Conservation (phyloP, 768 basidiomycete species). For the Calocera cornea region DNA sequence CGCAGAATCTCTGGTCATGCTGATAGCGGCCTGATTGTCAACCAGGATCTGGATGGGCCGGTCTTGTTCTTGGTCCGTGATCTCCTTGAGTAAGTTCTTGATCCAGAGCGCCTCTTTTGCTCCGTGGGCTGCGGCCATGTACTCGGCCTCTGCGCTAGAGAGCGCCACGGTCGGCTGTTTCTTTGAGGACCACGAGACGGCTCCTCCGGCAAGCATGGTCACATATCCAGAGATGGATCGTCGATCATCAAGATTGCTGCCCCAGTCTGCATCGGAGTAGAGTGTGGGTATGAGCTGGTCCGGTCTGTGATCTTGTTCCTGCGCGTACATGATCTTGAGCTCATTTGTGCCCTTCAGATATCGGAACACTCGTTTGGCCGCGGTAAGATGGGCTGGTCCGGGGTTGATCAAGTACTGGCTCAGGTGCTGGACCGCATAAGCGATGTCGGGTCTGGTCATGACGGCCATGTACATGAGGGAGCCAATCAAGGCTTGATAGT, state of each 20-base stretch:
- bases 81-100: slow-evolving; percentile 9
- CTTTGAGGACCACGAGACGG: slow-evolving; percentile 8
- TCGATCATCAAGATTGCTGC: neutral
- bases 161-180: slow-evolving; percentile 12
- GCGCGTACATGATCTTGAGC: neutral
- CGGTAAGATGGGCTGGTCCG: slow-evolving; percentile 19
- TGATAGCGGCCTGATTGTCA: too few species aligned
- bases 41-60: too few species aligned
- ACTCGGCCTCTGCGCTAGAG: slow-evolving; percentile 10
- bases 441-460: slow-evolving; percentile 21
- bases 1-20: too few species aligned
- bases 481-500: neutral
- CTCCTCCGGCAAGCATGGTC: slow-evolving; percentile 8
- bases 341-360: slow-evolving; percentile 4
- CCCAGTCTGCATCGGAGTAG: slow-evolving; percentile 7
- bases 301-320: neutral
- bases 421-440: slow-evolving; percentile 16
- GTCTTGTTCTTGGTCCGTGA: too few species aligned
- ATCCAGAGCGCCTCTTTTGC: slow-evolving; percentile 16
- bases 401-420: slow-evolving; percentile 24
- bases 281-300: neutral
- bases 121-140: slow-evolving; percentile 9
- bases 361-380: slow-evolving; percentile 15
- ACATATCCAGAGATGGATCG: slow-evolving; percentile 11
- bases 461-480: slow-evolving; percentile 12